Conservation (phyloP, 2,329 filamentous ascomycete species). For the Diaporthe helianthi region DNA sequence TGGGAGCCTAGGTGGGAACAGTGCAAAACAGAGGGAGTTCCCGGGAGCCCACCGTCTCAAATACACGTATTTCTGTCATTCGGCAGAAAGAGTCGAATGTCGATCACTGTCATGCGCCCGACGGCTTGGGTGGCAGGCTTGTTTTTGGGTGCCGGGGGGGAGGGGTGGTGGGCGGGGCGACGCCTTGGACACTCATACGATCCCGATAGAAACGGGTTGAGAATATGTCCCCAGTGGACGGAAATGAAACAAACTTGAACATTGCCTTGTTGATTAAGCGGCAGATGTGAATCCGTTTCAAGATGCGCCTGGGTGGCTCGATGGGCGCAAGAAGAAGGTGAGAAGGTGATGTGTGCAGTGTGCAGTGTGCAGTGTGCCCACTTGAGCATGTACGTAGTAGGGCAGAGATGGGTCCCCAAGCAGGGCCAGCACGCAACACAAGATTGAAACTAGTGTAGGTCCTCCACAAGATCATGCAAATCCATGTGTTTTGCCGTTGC, state of each 20-base stretch:
- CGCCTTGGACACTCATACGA: not conserved
- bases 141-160: not conserved
- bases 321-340: constrained; percentile 3
- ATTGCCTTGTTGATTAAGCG: not conserved
- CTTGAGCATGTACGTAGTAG: no score
- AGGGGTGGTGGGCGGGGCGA: no score
- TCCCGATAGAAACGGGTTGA: not conserved
- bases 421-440: no score
- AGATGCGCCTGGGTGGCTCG: constrained; percentile 14
- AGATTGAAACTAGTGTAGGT: no score
- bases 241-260: constrained; percentile 16
- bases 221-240: not conserved
- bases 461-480: no score
- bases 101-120: not conserved
- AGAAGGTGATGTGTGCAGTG: no score
- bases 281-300: constrained; percentile 11
- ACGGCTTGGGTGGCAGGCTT: not conserved
- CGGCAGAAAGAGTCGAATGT: not conserved
- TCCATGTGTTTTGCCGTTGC: constrained; percentile 18
- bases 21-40: not conserved
- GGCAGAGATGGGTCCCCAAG: no score
- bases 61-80: constrained; percentile 7
- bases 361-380: no score
- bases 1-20: constrained; percentile 15
- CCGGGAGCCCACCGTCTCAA: not conserved